A percentile compares a stretch with the other conserved stretches of the same genome.
Evolutionary conservation across 2,329 filamentous ascomycete species (phyloP).

Genomic region (Thielaviopsis ethacetica): DNA sequence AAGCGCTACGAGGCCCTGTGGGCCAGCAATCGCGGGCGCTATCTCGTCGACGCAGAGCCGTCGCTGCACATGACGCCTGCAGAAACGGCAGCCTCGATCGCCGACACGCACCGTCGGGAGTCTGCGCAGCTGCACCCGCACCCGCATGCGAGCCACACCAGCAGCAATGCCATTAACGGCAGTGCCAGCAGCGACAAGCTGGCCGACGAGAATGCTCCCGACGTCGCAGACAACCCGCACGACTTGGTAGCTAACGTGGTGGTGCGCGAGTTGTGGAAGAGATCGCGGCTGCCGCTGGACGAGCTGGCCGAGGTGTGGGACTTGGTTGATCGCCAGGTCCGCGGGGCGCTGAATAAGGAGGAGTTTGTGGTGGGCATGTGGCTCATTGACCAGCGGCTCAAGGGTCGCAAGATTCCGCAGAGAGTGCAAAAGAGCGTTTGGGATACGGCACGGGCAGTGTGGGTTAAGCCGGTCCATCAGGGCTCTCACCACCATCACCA

Average conservation of each 20-base stretch:
- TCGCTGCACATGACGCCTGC: conserved; percentile 8
- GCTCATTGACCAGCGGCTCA: conserved; percentile 66
- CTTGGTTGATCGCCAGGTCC: conserved; percentile 43
- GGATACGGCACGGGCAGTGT: conserved; percentile 44
- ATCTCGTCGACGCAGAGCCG: conserved; percentile 20
- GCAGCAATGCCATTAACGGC: background rate
- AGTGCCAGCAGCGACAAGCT: background rate
- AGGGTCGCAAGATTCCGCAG: conserved; percentile 59
- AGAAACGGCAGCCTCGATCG: background rate
- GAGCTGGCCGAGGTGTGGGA: conserved; percentile 65
- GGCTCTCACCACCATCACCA: background rate
- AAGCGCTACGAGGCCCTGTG: conserved; percentile 72
- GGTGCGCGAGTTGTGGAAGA: conserved; percentile 57
- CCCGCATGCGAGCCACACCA: background rate
- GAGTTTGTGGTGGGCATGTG: conserved; percentile 76
- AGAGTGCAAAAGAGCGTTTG: conserved; percentile 61
- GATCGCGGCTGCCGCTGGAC: conserved; percentile 49
- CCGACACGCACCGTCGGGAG: background rate
- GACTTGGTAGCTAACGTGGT: conserved; percentile 50
- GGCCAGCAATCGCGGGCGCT: conserved; percentile 59
- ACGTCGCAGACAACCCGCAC: conserved; percentile 17
- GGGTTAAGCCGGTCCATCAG: conserved; percentile 15
- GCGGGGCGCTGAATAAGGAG: conserved; percentile 43
- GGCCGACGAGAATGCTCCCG: conserved; percentile 4
- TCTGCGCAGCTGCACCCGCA: no score